Percentiles rank a stretch among this genome's conserved stretches.
Evolutionary conservation across 1,284 basidiomycete species (phyloP).

Genomic region (Pholiota adiposa): DNA sequence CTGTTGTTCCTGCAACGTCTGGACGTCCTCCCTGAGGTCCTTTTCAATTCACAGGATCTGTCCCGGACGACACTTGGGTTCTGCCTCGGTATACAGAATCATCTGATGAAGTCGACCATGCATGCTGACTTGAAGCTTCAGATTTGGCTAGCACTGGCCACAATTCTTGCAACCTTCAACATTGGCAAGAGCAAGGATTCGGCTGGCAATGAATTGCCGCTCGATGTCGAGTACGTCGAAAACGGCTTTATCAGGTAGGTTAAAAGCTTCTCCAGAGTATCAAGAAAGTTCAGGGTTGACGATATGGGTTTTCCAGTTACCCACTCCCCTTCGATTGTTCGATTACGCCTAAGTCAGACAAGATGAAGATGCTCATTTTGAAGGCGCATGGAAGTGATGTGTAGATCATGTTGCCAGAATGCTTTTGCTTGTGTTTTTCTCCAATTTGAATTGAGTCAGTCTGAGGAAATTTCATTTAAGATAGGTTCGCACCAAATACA

Average conservation of each 20-base stretch:
- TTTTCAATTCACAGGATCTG: not conserved
- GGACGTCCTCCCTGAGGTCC: not conserved
- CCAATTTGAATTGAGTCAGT: too few relatives aligned
- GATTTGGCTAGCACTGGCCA: conserved; percentile 5
- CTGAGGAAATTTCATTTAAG: too few relatives aligned
- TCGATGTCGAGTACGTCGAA: not conserved
- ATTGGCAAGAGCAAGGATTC: not conserved
- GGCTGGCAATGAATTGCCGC: not conserved
- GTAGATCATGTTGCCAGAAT: not conserved
- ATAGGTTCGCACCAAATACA: too few relatives aligned
- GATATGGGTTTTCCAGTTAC: not conserved
- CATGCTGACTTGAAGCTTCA: not conserved
- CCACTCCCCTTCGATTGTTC: not conserved
- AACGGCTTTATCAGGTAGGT: not conserved
- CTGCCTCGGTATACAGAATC: not conserved
- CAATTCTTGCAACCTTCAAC: conserved; percentile 1
- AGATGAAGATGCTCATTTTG: not conserved
- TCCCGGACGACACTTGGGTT: conserved; percentile 3
- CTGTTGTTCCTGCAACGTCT: not conserved
- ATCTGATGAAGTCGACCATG: not conserved
- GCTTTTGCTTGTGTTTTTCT: too few relatives aligned
- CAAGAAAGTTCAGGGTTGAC: not conserved
- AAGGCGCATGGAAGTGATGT: not conserved
- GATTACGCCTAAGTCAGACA: conserved; percentile 1
- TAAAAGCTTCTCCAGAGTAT: not conserved